phyloP scores from a whole-genome alignment of 2,329 filamentous ascomycete species.

The Penicillium sp. region DNA sequence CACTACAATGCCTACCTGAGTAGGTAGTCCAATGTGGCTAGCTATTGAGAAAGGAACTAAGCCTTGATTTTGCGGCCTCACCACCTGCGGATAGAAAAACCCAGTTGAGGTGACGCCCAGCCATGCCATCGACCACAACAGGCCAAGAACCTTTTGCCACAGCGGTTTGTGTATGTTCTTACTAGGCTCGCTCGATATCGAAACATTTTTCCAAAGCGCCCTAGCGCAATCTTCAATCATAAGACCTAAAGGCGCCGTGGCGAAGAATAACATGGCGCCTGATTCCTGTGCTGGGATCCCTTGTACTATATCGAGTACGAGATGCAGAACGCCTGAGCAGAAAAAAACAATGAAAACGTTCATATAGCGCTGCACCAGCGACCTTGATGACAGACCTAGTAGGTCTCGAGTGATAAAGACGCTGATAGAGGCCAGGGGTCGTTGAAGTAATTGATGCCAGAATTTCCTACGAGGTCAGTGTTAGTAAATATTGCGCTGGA shows the following conservation, averaged over 20 bases:
- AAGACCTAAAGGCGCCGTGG: slow-evolving; percentile 23
- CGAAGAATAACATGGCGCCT: slow-evolving; percentile 28
- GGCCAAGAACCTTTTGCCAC: slow-evolving; percentile 7
- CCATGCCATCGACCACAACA: slow-evolving; percentile 11
- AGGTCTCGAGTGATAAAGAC: slow-evolving; percentile 16
- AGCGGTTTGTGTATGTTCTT: not conserved
- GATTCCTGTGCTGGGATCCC: slow-evolving; percentile 19
- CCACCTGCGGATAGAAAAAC: slow-evolving; percentile 5
- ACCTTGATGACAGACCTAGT: slow-evolving; percentile 16
- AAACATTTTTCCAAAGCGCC: slow-evolving; percentile 11
- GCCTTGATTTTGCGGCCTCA: slow-evolving; percentile 6
- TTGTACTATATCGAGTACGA: slow-evolving; percentile 12
- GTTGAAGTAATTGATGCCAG: slow-evolving; percentile 30
- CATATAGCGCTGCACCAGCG: slow-evolving; percentile 24
- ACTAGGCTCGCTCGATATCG: not conserved
- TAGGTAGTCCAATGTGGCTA: slow-evolving; percentile 1
- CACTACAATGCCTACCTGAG: not conserved
- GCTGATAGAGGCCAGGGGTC: slow-evolving; percentile 21
- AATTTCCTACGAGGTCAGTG: slow-evolving; percentile 15
- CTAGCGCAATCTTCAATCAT: slow-evolving; percentile 32
- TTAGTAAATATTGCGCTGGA: not conserved
- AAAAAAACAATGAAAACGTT: slow-evolving; percentile 30
- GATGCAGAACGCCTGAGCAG: slow-evolving; percentile 27
- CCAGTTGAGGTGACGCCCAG: slow-evolving; percentile 8
- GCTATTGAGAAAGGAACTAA: slow-evolving; percentile 7